A percentile compares a stretch with the other conserved stretches of the same genome.
Conservation (phyloP, 805 yeast genomes). For the Candida andamanensis region DNA sequence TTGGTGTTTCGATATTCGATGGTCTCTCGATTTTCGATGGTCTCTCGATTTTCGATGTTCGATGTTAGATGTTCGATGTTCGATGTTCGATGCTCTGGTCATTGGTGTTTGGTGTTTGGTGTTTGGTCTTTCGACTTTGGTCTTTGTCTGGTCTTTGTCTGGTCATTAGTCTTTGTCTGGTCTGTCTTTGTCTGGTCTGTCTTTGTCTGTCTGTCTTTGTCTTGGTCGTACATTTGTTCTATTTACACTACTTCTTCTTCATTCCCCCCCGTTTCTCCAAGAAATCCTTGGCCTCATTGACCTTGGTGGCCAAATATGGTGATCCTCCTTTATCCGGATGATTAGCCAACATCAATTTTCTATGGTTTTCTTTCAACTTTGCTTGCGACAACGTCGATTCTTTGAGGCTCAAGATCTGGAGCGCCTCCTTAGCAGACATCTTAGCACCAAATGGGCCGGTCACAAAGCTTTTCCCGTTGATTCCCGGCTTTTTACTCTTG, state of each 20-base stretch:
- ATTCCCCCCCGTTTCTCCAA: constrained; percentile 63
- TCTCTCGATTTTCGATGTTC: too few species aligned
- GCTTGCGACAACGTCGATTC: constrained; percentile 60
- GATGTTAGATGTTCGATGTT: too few species aligned
- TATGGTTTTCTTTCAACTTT: constrained; percentile 71
- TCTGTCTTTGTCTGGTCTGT: too few species aligned
- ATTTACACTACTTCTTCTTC: constrained; percentile 28
- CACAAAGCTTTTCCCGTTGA: constrained; percentile 59
- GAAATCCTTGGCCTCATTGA: constrained; percentile 86
- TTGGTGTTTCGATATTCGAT: too few species aligned
- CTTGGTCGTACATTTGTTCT: constrained; percentile 1
- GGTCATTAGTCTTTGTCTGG: too few species aligned
- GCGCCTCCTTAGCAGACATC: constrained; percentile 85
- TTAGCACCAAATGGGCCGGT: constrained; percentile 92
- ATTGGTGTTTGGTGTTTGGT: too few species aligned
- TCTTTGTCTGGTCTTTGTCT: too few species aligned
- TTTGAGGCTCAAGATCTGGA: constrained; percentile 72
- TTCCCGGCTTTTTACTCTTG: constrained; percentile 64
- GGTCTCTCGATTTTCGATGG: too few species aligned
- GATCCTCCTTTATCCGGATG: constrained; percentile 97
- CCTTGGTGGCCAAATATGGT: constrained; percentile 81
- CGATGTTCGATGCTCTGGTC: too few species aligned
- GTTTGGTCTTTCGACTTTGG: too few species aligned
- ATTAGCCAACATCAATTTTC: constrained; percentile 79
- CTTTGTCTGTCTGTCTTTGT: too few species aligned